Evolutionary conservation across 1,139 yeast species (phyloP), one percentile per base, ranked within the genome.

Genomic region (Eremothecium gossypii): DNA sequence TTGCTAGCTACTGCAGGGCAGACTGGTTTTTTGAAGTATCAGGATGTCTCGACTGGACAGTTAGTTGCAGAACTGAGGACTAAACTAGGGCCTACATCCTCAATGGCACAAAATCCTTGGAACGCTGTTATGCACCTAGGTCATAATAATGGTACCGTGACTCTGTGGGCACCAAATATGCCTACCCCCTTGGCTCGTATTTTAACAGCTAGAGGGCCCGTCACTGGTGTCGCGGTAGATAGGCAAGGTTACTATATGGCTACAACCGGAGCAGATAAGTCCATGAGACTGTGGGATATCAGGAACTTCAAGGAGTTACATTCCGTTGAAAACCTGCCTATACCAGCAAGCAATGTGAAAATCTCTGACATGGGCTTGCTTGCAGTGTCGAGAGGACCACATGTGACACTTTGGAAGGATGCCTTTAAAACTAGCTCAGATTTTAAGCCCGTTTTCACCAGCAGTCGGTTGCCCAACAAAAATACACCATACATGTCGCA

Each of bases 201-300:
- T 36, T 83, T 85, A 53, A 74, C 83, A 7, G 75, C 85, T 41
- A 71, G 89, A 52, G 97, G 97, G 2, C 95, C 97, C 0, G 79
- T 93, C 10, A 74, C 93, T 49, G 83, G 87, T 44, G 55, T 91
- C 30, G 91, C 96, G 2, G 69, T 89, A 9, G 95, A 89, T 61
- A 76, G 98, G 69, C 86, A 86, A 51, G 99, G 99, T 12, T 73
- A 76, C 51, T 87, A 89, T 63, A 87, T 93, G 97, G 96, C 87
- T 0, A 87, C 85, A 2, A 81, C 93, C 8, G 95, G 96, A 17
- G 77, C 89, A 12, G 97, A 93, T 61, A 81, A 80, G 55, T 71
- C 83, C 1, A 60, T 93, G 53, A 89, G 87, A 59, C 74, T 93
- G 36, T 93, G 98, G 97, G 99, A 93, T 65, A 72, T 93, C 42